Base-by-base conservation (phyloP, 768 basidiomycete species). In the Tricholoma bakamatsutake region DNA sequence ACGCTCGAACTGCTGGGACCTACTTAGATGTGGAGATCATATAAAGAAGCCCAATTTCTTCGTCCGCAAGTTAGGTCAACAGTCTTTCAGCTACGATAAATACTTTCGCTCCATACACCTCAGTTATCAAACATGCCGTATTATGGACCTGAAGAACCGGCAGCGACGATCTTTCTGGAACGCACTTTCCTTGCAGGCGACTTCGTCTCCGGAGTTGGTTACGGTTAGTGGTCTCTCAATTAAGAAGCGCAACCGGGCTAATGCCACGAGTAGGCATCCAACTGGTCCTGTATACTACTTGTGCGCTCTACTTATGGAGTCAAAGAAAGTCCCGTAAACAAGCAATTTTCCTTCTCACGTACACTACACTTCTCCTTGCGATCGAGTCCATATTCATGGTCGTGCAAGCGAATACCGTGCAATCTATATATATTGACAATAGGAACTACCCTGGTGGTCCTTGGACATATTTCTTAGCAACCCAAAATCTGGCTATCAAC, bases 121-220 rank as follows among this genome's bases (percentile, higher is more conserved):
- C 11, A 4, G 27, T 30, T 24, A 49, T 34, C 4, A 28, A 34
- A 10, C 15, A 28, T 18, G 39, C 60, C 66, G 15, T 66, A 67
- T 59, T 70, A 67, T 50, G 63, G 65, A 17, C 71, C 70, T 13
- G 56, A 70, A 55, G 70, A 73, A 50, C 52, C 55, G 34, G 50
- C 62, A 15, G 27, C 48, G 21, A 68, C 66, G 1, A 70, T 71
- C 39, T 54, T 64, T 46, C 61, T 67, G 17, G 71, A 73, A 52
- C 66, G 69, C 21, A 69, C 59, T 37, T 74, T 75, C 62, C 58
- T 75, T 3, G 70, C 74, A 8, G 72, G 72, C 18, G 73, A 72
- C 59, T 66, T 73, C 34, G 58, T 74, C 1, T 62, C 61, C 10
- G 73, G 72, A 1, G 60, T 68, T 1, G 73, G 69, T 24, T 73